Evolutionary conservation across 2,329 filamentous ascomycete species (phyloP).

Genomic region (Trichoderma sp.): DNA sequence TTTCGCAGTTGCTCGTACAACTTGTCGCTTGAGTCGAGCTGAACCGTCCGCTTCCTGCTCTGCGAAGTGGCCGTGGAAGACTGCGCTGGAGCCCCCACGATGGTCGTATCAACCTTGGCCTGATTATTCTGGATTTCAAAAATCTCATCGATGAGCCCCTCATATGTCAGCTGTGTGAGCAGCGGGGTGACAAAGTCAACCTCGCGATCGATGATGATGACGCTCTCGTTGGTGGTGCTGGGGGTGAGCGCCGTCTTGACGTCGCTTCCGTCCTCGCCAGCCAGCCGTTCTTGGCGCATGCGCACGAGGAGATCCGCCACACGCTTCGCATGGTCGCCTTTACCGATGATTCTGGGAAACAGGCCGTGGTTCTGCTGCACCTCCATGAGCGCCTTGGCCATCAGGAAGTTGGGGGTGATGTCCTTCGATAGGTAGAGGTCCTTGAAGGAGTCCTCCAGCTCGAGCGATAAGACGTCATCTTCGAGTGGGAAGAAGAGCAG

Average conservation of each 20-base stretch:
- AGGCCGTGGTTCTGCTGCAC: slow-evolving; percentile 90
- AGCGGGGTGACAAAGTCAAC: slow-evolving; percentile 91
- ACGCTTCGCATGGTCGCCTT: slow-evolving; percentile 89
- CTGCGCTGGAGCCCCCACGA: slow-evolving; percentile 75
- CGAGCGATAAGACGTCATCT: slow-evolving; percentile 85
- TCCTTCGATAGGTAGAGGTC: slow-evolving; percentile 91
- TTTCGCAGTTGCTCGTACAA: slow-evolving; percentile 87
- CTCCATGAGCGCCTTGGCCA: slow-evolving; percentile 90
- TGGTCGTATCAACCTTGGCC: slow-evolving; percentile 86
- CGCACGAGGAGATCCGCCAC: slow-evolving; percentile 84
- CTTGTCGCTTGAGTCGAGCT: slow-evolving; percentile 85
- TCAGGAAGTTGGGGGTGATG: slow-evolving; percentile 83
- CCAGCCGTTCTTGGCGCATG: slow-evolving; percentile 86
- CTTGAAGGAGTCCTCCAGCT: slow-evolving; percentile 81
- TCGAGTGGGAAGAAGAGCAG: slow-evolving; percentile 91
- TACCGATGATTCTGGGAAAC: slow-evolving; percentile 91
- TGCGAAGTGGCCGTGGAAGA: slow-evolving; percentile 58
- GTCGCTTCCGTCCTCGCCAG: slow-evolving; percentile 72
- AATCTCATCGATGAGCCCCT: slow-evolving; percentile 91
- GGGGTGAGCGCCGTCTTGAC: slow-evolving; percentile 72
- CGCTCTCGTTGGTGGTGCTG: slow-evolving; percentile 82
- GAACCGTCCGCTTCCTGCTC: slow-evolving; percentile 80
- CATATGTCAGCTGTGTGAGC: slow-evolving; percentile 93
- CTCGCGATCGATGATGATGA: slow-evolving; percentile 94
- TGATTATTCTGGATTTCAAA: slow-evolving; percentile 92